Evolutionary conservation across 768 basidiomycete species (phyloP).

Genomic region (Xanthoconium stramineum): DNA sequence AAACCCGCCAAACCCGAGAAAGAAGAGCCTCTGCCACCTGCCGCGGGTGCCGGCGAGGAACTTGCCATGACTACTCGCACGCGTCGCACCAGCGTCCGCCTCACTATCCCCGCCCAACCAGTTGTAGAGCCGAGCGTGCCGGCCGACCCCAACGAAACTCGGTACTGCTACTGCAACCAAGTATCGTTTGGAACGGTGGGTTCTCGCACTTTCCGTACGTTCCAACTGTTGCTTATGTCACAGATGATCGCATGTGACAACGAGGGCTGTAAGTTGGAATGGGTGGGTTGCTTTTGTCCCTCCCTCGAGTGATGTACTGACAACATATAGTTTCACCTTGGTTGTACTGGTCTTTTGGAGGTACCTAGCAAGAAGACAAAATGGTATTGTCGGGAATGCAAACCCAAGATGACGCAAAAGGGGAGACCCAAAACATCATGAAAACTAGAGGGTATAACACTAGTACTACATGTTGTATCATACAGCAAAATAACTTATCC

Average conservation of each 20-base stretch:
- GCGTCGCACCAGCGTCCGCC: constrained; percentile 29
- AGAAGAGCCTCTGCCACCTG: constrained; percentile 12
- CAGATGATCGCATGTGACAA: constrained; percentile 90
- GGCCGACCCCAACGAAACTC: constrained; percentile 47
- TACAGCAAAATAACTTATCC: constrained; percentile 18
- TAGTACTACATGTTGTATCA: constrained; percentile 15
- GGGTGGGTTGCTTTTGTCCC: constrained; percentile 52
- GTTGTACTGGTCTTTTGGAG: constrained; percentile 58
- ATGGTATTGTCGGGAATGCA: constrained; percentile 75
- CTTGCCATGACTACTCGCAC: constrained; percentile 9
- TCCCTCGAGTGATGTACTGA: background rate
- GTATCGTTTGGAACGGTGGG: constrained; percentile 78
- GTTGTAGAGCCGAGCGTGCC: constrained; percentile 17
- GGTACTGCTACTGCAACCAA: constrained; percentile 81
- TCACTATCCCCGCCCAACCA: constrained; percentile 35
- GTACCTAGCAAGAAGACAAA: constrained; percentile 53
- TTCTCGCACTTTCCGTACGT: background rate
- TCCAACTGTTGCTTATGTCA: background rate
- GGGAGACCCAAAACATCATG: constrained; percentile 31
- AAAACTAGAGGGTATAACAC: background rate
- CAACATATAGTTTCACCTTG: constrained; percentile 61
- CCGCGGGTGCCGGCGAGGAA: constrained; percentile 10
- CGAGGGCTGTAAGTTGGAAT: constrained; percentile 68
- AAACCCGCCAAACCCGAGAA: constrained; percentile 17
- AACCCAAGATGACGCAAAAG: constrained; percentile 33